Evolutionary conservation across 192 early-diverging fungal genomes (phyloP).

Genomic region (Linnemannia hyalina): DNA sequence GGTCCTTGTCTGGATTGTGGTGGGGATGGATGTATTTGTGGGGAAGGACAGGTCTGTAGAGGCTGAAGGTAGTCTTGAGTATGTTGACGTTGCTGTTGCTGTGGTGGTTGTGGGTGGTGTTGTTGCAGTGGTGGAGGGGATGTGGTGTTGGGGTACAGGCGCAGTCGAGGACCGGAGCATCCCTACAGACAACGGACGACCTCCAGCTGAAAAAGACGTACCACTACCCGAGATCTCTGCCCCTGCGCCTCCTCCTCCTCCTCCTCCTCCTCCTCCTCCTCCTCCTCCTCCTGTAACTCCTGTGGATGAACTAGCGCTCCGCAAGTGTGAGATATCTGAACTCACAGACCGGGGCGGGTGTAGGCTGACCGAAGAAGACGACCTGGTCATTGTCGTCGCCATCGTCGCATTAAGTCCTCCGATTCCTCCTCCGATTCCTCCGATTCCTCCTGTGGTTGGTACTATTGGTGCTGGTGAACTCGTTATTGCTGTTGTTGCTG

Average conservation of each 20-base stretch:
- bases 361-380: neutral
- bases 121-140: neutral
- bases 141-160: neutral
- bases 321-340: neutral
- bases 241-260: too few relatives aligned
- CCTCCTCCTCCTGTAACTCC: too few relatives aligned
- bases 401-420: neutral
- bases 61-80: neutral
- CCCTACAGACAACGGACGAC: neutral
- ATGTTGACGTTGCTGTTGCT: neutral
- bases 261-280: too few relatives aligned
- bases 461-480: neutral
- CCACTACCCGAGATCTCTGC: neutral
- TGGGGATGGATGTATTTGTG: neutral
- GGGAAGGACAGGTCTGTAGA: neutral
- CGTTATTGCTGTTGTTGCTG: neutral
- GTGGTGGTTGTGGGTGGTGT: neutral
- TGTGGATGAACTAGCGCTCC: neutral
- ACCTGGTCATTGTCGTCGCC: neutral
- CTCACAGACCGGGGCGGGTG: neutral
- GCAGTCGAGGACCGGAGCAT: neutral
- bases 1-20: constrained; percentile 16
- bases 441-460: neutral
- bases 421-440: neutral
- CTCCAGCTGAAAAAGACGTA: neutral